These are phyloP conservation scores for Vitis rupestris DNA, from an alignment of 164 flowering plant species.

Conservation along the genomic window DNA sequence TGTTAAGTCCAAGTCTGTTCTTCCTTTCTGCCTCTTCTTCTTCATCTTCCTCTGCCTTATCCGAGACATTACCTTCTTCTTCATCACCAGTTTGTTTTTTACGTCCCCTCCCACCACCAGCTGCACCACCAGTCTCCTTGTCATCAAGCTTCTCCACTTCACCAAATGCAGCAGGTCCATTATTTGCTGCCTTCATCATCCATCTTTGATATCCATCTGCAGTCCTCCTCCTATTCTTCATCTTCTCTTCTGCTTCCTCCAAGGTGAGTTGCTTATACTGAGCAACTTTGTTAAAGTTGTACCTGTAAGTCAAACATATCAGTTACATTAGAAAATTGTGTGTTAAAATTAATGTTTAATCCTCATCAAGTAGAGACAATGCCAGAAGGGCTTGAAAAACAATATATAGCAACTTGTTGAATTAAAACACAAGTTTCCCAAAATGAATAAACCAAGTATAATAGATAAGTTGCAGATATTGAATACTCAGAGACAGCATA, in stretches of 20 bases:
- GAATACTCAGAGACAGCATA: no score
- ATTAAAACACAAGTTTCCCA: no score
- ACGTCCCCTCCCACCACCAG: conserved; percentile 58
- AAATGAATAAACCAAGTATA: no score
- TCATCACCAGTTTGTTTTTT: conserved; percentile 61
- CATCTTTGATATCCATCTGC: conserved; percentile 96
- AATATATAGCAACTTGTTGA: no score
- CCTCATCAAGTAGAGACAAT: no score
- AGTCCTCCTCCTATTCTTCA: conserved; percentile 84
- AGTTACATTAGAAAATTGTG: neutral
- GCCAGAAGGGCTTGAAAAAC: no score
- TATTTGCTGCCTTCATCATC: conserved; percentile 98
- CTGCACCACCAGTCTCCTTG: conserved; percentile 40
- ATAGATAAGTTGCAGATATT: no score
- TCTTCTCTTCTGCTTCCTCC: conserved; percentile 99
- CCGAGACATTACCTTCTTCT: conserved; percentile 78
- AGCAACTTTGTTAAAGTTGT: conserved; percentile 93
- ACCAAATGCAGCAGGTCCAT: conserved; percentile 93
- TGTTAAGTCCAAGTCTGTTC: conserved; percentile 72
- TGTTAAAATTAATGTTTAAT: no score
- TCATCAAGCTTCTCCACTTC: conserved; percentile 64
- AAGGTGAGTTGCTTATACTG: conserved; percentile 97
- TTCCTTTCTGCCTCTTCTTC: conserved; percentile 82
- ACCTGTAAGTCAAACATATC: conserved; percentile 43
- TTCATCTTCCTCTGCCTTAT: conserved; percentile 85